These are phyloP conservation scores for Antitrichia curtipendula DNA, from an alignment of 225 moss, liverwort and hornwort species.

Conservation along the genomic window DNA sequence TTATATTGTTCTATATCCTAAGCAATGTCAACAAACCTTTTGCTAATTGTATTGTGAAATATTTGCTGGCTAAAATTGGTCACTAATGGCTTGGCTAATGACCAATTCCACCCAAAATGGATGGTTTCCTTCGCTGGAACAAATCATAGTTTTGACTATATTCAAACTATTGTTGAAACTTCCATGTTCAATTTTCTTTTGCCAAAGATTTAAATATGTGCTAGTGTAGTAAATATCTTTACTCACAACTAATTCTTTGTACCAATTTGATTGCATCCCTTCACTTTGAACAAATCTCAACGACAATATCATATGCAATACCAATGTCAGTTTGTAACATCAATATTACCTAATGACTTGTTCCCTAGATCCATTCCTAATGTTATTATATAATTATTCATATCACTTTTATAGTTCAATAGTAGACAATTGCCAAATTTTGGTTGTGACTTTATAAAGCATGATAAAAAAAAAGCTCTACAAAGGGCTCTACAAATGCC, in stretches of 20 bases:
- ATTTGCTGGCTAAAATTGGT: neutral
- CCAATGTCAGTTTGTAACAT: neutral
- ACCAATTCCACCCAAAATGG: neutral
- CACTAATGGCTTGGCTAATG: neutral
- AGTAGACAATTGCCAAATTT: too few species aligned
- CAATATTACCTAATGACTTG: neutral
- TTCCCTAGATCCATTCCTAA: too few species aligned
- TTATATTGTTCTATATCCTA: neutral
- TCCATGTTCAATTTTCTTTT: neutral
- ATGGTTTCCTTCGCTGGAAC: fast-evolving
- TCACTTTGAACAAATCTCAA: neutral
- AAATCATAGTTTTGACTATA: neutral
- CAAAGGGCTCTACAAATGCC: too few species aligned
- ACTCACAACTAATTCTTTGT: neutral
- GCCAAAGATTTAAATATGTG: neutral
- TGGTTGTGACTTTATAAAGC: too few species aligned
- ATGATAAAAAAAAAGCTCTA: too few species aligned
- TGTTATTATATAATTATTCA: neutral
- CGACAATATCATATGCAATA: neutral
- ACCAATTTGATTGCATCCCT: neutral
- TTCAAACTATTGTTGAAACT: neutral
- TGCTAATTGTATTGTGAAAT: neutral
- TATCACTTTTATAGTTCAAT: neutral
- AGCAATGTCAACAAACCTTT: neutral
- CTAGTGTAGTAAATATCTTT: neutral